These are phyloP conservation scores for Pleochaeta shiraiana DNA, from an alignment of 2,329 filamentous ascomycete species.

Conservation along the genomic window DNA sequence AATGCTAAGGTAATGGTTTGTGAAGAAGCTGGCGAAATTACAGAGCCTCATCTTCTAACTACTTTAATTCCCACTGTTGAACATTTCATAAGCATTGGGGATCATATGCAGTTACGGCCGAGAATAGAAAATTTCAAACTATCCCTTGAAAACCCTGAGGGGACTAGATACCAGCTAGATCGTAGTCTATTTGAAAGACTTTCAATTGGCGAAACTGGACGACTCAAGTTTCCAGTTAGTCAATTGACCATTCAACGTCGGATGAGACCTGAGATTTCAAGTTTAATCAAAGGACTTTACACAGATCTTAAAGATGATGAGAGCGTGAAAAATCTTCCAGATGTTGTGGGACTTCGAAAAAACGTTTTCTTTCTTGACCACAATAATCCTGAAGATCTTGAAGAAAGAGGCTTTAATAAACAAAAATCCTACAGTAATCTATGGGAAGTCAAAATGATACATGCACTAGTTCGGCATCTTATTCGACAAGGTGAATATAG, in stretches of 20 bases:
- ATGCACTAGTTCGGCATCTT: constrained; percentile 40
- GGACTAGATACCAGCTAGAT: constrained; percentile 12
- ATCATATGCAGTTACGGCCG: constrained; percentile 23
- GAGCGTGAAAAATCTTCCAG: constrained; percentile 8
- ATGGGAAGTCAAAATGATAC: constrained; percentile 41
- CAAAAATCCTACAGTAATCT: constrained; percentile 21
- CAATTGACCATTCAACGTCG: constrained; percentile 15
- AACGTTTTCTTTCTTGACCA: constrained; percentile 16
- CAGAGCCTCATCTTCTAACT: constrained; percentile 23
- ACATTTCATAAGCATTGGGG: constrained; percentile 23
- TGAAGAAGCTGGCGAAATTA: constrained; percentile 24
- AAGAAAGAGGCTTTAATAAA: not conserved
- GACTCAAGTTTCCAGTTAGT: constrained; percentile 10
- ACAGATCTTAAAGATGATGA: constrained; percentile 13
- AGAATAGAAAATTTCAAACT: constrained; percentile 12
- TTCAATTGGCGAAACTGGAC: constrained; percentile 5
- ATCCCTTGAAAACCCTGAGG: constrained; percentile 16
- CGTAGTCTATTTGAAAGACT: constrained; percentile 15
- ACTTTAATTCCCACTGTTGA: constrained; percentile 20
- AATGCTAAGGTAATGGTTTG: constrained; percentile 17
- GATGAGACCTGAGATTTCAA: constrained; percentile 16
- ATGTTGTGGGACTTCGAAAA: constrained; percentile 14
- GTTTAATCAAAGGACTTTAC: constrained; percentile 12
- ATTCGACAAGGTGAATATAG: constrained; percentile 39
- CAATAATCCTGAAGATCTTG: constrained; percentile 7